A percentile compares a stretch with the other conserved stretches of the same genome.
Conservation (phyloP, 1,284 basidiomycete genomes). For the Tetrapyrgos nigripes region DNA sequence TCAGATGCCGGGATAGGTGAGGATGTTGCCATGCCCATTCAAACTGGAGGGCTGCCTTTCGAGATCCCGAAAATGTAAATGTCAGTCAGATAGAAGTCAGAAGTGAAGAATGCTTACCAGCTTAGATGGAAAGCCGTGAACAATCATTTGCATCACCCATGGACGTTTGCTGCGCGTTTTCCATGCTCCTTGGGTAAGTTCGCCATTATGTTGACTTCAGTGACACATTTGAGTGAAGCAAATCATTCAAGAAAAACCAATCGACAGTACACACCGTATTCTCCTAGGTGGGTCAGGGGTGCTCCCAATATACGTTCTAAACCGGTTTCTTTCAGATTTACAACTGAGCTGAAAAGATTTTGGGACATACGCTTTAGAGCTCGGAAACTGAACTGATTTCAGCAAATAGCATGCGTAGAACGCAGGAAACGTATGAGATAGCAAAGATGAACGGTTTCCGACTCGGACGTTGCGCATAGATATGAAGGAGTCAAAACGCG, state of each 20-base stretch:
- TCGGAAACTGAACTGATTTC: conserved; percentile 65
- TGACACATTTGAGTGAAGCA: neutral
- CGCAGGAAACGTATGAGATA: conserved; percentile 68
- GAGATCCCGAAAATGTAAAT: neutral
- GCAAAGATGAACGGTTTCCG: conserved; percentile 44
- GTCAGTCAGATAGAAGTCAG: neutral
- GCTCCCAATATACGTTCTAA: conserved; percentile 82
- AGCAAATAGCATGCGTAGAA: conserved; percentile 93
- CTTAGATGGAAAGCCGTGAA: conserved; percentile 88
- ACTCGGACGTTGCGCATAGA: neutral
- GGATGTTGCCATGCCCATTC: conserved; percentile 95
- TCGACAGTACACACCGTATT: conserved; percentile 53
- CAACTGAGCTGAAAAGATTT: too few species aligned
- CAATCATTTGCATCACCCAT: conserved; percentile 92
- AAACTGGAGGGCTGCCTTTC: conserved; percentile 79
- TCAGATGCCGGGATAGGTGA: conserved; percentile 62
- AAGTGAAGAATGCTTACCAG: conserved; percentile 54
- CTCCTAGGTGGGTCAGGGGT: conserved; percentile 83
- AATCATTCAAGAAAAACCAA: neutral
- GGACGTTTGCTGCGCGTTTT: conserved; percentile 77
- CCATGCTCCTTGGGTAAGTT: conserved; percentile 76
- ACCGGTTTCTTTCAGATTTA: too few species aligned
- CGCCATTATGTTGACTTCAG: conserved; percentile 84
- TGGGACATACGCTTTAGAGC: conserved; percentile 61
- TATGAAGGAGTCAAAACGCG: neutral